Evolutionary conservation across 177 flowering plant genomes (phyloP).

Genomic region (Vitis hybrid): DNA sequence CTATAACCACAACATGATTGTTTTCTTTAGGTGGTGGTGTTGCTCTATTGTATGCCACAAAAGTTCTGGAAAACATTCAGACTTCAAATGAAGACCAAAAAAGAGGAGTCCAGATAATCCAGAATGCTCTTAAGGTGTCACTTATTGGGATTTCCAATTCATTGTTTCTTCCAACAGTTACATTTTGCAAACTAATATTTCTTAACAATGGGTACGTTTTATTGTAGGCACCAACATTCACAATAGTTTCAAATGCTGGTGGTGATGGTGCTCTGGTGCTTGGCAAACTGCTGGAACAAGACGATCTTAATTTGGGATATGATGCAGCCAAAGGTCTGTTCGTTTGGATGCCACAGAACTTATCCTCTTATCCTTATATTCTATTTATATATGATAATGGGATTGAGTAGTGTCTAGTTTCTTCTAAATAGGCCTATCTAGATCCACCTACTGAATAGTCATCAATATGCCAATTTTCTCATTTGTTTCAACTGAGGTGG

Average conservation of each 20-base stretch:
- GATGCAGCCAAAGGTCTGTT: conserved; percentile 83
- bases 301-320: conserved; percentile 62
- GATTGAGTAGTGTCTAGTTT: neutral
- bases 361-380: neutral
- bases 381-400: neutral
- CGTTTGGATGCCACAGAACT: neutral
- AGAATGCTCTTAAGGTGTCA: conserved; percentile 74
- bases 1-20: neutral
- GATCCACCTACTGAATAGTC: neutral
- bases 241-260: conserved; percentile 83
- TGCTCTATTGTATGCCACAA: conserved; percentile 74
- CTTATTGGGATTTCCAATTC: neutral
- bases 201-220: conserved; percentile 11
- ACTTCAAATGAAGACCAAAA: conserved; percentile 66
- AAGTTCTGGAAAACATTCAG: conserved; percentile 52
- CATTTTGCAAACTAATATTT: neutral
- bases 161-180: neutral
- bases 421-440: neutral
- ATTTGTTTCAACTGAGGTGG: no score
- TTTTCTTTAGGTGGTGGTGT: conserved; percentile 74
- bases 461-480: neutral
- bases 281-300: conserved; percentile 79
- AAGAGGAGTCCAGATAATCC: conserved; percentile 67
- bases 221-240: conserved; percentile 59
- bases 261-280: conserved; percentile 62